phyloP scores from a whole-genome alignment of 257 asterid species.

The Solanum phureja region DNA sequence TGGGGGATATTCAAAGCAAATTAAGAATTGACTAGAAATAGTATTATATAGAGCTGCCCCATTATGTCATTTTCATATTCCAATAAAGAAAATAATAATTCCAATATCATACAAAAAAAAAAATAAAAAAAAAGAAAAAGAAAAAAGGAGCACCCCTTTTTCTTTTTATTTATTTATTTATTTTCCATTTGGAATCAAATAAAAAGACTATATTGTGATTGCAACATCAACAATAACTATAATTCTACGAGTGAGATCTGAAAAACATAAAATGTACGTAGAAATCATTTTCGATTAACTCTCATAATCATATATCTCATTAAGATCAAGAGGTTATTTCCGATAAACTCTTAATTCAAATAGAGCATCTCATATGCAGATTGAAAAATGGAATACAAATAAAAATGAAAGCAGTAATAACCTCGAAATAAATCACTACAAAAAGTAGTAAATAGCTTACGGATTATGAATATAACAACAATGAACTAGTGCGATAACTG shows the following conservation, averaged over 20 bases:
- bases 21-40: background rate
- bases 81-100: background rate
- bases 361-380: background rate
- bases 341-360: background rate
- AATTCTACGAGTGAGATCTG: background rate
- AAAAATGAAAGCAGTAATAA: background rate
- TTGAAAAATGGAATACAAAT: background rate
- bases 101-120: background rate
- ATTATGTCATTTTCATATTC: background rate
- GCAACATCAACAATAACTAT: background rate
- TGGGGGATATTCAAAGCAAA: background rate
- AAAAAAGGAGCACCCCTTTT: background rate
- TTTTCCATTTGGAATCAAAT: background rate
- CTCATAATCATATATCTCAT: background rate
- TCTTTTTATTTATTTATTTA: background rate
- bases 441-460: background rate
- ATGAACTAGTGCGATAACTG: background rate
- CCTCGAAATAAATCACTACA: background rate
- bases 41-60: background rate
- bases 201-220: background rate
- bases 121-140: background rate
- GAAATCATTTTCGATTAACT: no score
- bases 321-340: background rate
- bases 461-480: background rate
- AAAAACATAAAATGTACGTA: no score